These are phyloP conservation scores for Pisolithus albus DNA, from an alignment of 768 basidiomycete genomes.

Conservation along the genomic window DNA sequence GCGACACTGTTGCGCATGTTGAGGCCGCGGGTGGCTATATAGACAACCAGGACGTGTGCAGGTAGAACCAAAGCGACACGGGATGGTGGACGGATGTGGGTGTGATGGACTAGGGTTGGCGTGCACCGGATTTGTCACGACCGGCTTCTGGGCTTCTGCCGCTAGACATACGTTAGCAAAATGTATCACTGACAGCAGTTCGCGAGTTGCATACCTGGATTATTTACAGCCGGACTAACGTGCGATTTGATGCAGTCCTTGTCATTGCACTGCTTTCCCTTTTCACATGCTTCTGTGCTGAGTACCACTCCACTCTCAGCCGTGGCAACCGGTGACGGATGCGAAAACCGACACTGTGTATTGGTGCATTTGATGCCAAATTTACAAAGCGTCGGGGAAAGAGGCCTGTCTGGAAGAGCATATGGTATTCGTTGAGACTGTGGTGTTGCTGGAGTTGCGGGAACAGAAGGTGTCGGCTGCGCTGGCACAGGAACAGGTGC, in stretches of 20 bases:
- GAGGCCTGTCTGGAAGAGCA: constrained; percentile 67
- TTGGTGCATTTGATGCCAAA: constrained; percentile 89
- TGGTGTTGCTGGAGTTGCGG: not conserved
- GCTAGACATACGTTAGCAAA: constrained; percentile 16
- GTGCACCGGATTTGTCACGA: constrained; percentile 29
- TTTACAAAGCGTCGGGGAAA: constrained; percentile 90
- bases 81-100: constrained; percentile 28
- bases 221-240: constrained; percentile 77
- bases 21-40: constrained; percentile 57
- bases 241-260: constrained; percentile 91
- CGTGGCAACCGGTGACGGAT: constrained; percentile 96
- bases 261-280: constrained; percentile 84
- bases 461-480: constrained; percentile 16
- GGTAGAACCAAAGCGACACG: constrained; percentile 63
- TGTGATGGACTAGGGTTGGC: constrained; percentile 24
- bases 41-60: constrained; percentile 67
- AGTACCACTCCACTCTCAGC: constrained; percentile 91
- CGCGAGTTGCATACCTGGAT: constrained; percentile 39
- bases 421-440: constrained; percentile 39
- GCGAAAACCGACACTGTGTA: constrained; percentile 81
- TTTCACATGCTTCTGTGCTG: constrained; percentile 89
- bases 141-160: constrained; percentile 29
- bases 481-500: constrained; percentile 22
- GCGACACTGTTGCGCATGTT: constrained; percentile 56
- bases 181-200: not conserved